Evolutionary conservation across 2,329 filamentous ascomycete species (phyloP).

Genomic region (Aspergillus terreus): DNA sequence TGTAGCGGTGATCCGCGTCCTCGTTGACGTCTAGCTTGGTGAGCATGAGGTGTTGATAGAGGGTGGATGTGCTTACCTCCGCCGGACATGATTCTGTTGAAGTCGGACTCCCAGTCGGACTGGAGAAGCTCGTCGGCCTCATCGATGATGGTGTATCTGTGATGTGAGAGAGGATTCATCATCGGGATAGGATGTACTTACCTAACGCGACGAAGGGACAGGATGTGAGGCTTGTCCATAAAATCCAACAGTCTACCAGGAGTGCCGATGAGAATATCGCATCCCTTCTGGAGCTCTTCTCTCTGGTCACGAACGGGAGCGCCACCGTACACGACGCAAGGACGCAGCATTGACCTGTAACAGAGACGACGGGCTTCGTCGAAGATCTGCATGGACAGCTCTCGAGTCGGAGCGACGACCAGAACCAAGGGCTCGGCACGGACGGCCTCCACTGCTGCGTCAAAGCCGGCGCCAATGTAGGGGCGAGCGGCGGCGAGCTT

Average conservation of each 20-base stretch:
- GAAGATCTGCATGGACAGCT: conserved; percentile 91
- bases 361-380: conserved; percentile 89
- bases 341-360: conserved; percentile 91
- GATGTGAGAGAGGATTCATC: neutral
- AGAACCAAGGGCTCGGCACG: conserved; percentile 85
- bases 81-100: conserved; percentile 72
- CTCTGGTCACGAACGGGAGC: conserved; percentile 67
- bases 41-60: conserved; percentile 5
- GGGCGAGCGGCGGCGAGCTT: conserved; percentile 75
- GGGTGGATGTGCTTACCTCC: conserved; percentile 61
- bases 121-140: conserved; percentile 93
- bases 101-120: conserved; percentile 71
- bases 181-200: conserved; percentile 39
- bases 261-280: conserved; percentile 83
- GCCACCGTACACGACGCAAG: conserved; percentile 85
- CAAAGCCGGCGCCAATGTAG: conserved; percentile 53
- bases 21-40: conserved; percentile 63
- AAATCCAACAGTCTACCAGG: conserved; percentile 84
- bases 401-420: conserved; percentile 79
- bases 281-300: conserved; percentile 72
- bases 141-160: conserved; percentile 70
- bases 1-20: conserved; percentile 63
- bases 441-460: conserved; percentile 50
- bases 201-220: conserved; percentile 72
- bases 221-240: conserved; percentile 64